Conservation (phyloP, 306 rosid species). For the Cyclanthera cordifolia region DNA sequence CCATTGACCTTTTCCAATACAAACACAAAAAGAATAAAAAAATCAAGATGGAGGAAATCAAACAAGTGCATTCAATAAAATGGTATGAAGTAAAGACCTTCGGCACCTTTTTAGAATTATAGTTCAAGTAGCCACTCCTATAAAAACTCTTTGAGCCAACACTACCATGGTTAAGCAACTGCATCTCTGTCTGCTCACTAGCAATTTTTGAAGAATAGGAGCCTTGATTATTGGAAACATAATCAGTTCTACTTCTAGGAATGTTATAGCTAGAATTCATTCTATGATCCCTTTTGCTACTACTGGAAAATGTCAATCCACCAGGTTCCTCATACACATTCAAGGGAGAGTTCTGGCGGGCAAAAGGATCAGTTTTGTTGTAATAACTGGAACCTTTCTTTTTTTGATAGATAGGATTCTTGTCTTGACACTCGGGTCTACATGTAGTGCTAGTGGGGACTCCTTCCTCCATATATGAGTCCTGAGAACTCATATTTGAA, state of each 20-base stretch:
- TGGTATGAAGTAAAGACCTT: slow-evolving; percentile 31
- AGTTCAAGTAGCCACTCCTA: slow-evolving; percentile 40
- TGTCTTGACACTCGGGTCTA: slow-evolving; percentile 34
- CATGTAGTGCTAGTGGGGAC: slow-evolving; percentile 30
- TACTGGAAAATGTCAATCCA: slow-evolving; percentile 38
- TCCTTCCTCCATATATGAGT: slow-evolving; percentile 43
- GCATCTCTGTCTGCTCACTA: slow-evolving; percentile 30
- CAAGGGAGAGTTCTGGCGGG: slow-evolving; percentile 47
- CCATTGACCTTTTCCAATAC: slow-evolving; percentile 48
- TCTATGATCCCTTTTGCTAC: slow-evolving; percentile 35
- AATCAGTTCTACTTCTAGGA: slow-evolving; percentile 44
- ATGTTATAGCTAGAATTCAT: slow-evolving; percentile 33
- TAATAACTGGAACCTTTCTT: slow-evolving; percentile 32
- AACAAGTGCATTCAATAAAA: background rate
- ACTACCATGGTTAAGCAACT: slow-evolving; percentile 27
- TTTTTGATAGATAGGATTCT: slow-evolving; percentile 26
- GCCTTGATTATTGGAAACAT: slow-evolving; percentile 41
- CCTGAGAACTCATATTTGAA: slow-evolving; percentile 52
- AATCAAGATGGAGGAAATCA: background rate
- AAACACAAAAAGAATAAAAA: slow-evolving; percentile 12
- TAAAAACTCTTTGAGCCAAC: slow-evolving; percentile 27
- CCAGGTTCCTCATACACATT: slow-evolving; percentile 51
- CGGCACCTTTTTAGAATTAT: slow-evolving; percentile 26
- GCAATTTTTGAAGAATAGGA: slow-evolving; percentile 35
- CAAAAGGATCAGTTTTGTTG: slow-evolving; percentile 23